Conservation (phyloP, 1,284 basidiomycete genomes). For the Ceratobasidium sp. region DNA sequence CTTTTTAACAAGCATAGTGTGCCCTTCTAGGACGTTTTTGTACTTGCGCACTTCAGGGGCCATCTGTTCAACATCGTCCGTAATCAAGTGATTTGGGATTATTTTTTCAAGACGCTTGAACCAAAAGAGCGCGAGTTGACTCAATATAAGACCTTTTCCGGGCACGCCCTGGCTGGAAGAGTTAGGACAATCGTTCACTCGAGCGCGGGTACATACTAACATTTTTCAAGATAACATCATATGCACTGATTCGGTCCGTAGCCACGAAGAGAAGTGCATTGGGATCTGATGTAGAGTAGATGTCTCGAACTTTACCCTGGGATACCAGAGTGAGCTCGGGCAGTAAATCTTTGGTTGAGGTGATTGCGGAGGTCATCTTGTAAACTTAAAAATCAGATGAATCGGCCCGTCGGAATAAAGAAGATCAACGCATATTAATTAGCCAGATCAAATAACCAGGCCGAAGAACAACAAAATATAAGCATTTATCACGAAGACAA, state of each 20-base stretch:
- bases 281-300: constrained; percentile 75
- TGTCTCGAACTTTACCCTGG: constrained; percentile 92
- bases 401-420: constrained; percentile 5
- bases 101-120: constrained; percentile 83
- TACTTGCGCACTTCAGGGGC: constrained; percentile 75
- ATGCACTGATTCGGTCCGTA: constrained; percentile 95
- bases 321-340: constrained; percentile 71
- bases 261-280: constrained; percentile 90
- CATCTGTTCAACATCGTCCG: constrained; percentile 76
- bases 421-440: constrained; percentile 37
- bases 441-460: constrained; percentile 32
- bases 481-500: constrained; percentile 3
- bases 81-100: constrained; percentile 89
- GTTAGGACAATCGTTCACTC: neutral
- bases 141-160: constrained; percentile 91
- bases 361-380: constrained; percentile 23
- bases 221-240: constrained; percentile 93
- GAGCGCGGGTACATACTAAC: constrained; percentile 61
- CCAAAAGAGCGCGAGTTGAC: constrained; percentile 94
- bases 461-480: constrained; percentile 7
- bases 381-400: constrained; percentile 2
- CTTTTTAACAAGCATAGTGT: constrained; percentile 91
- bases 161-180: constrained; percentile 81
- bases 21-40: constrained; percentile 75
- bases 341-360: constrained; percentile 51